These are phyloP conservation scores for Neurospora sp. DNA, from an alignment of 495 filamentous ascomycete species.

Conservation along the genomic window DNA sequence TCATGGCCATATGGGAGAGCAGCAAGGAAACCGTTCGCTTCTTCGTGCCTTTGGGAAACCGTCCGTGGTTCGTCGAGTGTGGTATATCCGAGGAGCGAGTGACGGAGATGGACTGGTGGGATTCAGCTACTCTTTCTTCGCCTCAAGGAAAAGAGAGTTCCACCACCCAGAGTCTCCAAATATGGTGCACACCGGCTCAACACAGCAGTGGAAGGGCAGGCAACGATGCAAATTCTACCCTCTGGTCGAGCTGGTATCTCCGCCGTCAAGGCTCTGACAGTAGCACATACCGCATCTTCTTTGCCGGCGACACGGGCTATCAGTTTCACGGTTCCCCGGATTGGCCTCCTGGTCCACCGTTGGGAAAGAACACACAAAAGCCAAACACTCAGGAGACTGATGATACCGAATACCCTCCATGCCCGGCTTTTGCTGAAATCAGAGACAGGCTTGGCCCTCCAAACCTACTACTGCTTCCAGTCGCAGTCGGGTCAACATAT, in stretches of 20 bases:
- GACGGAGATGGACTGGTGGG: conserved; percentile 45
- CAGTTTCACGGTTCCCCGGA: conserved; percentile 16
- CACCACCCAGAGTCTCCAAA: conserved; percentile 4
- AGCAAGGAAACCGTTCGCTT: conserved; percentile 27
- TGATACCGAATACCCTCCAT: conserved; percentile 10
- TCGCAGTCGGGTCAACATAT: conserved; percentile 19
- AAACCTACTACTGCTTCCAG: conserved; percentile 16
- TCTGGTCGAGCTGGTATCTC: conserved; percentile 48
- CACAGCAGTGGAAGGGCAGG: conserved; percentile 32
- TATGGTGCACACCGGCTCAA: conserved; percentile 35
- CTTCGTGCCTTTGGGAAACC: conserved; percentile 33
- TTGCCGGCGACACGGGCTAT: conserved; percentile 24
- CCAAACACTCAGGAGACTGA: background rate
- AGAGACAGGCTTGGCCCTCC: conserved; percentile 11
- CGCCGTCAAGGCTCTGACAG: conserved; percentile 2
- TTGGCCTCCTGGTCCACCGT: conserved; percentile 17
- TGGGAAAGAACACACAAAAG: background rate
- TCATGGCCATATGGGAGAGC: conserved; percentile 26
- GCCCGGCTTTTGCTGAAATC: conserved; percentile 20
- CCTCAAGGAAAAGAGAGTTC: conserved; percentile 11
- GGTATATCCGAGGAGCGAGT: conserved; percentile 32
- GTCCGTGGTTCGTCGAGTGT: conserved; percentile 24
- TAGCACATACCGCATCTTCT: conserved; percentile 13
- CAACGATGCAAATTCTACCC: conserved; percentile 20
- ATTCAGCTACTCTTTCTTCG: conserved; percentile 22